A percentile compares a stretch with the other conserved stretches of the same genome.
phyloP scores from a whole-genome alignment of 139 green algal genomes.

The Micractinium sp. region DNA sequence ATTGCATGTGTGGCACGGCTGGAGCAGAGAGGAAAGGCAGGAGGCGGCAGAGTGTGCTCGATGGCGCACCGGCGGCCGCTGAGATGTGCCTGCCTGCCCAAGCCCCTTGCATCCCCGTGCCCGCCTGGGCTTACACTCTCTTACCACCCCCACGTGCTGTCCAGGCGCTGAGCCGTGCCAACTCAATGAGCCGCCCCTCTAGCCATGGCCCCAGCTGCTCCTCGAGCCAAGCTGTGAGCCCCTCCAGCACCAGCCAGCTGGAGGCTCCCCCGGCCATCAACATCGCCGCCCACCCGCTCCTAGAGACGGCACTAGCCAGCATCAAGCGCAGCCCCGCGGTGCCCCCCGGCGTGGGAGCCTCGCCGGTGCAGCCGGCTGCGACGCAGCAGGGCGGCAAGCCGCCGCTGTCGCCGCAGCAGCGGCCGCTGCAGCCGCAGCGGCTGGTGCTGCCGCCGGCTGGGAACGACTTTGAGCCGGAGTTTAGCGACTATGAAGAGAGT shows the following conservation, averaged over 20 bases:
- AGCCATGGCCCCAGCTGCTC: not conserved
- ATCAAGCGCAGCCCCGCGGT: not conserved
- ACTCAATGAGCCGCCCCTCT: not conserved
- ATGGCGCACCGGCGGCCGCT: too few species aligned
- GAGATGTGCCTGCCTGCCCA: too few species aligned
- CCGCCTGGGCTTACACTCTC: not conserved
- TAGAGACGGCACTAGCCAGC: not conserved
- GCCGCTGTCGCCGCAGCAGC: not conserved
- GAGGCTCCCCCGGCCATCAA: not conserved
- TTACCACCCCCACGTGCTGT: not conserved
- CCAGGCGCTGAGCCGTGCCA: slow-evolving; percentile 9
- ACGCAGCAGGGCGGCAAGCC: not conserved
- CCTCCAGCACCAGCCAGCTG: not conserved
- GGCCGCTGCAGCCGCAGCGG: not conserved
- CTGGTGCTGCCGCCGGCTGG: not conserved
- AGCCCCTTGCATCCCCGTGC: not conserved
- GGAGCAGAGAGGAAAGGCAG: too few species aligned
- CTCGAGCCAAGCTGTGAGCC: not conserved
- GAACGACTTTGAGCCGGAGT: slow-evolving; percentile 5
- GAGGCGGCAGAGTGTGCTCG: too few species aligned
- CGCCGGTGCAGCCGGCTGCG: not conserved
- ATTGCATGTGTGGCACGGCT: too few species aligned
- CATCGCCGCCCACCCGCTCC: not conserved
- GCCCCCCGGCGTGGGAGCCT: not conserved
- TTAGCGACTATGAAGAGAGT: not conserved